Conservation (phyloP, 768 basidiomycete genomes). For the Gyrodon lividus region DNA sequence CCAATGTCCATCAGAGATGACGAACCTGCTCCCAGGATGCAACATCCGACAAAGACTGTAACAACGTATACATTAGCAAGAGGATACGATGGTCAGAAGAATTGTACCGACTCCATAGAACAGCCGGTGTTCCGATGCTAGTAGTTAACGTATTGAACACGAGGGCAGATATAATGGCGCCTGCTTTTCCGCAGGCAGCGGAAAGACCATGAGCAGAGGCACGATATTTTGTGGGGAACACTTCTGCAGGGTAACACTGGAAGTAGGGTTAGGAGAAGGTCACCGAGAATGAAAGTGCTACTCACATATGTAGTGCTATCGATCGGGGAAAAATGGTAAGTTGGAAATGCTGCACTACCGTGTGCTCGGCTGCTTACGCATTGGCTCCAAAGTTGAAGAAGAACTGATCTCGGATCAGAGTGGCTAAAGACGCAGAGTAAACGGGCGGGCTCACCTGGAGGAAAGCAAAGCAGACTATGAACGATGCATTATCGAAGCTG, state of each 20-base stretch:
- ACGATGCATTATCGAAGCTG: slow-evolving; percentile 51
- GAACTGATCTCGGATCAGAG: slow-evolving; percentile 41
- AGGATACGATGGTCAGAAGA: not conserved
- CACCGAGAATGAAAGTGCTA: slow-evolving; percentile 8
- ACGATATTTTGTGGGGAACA: slow-evolving; percentile 76
- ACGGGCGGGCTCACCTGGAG: slow-evolving; percentile 45
- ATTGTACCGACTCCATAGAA: slow-evolving; percentile 66
- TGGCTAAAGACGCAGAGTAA: not conserved
- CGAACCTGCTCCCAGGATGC: slow-evolving; percentile 52
- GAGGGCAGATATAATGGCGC: slow-evolving; percentile 75
- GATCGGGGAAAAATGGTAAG: slow-evolving; percentile 2
- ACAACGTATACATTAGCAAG: not conserved
- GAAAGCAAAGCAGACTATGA: slow-evolving; percentile 72
- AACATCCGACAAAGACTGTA: slow-evolving; percentile 67
- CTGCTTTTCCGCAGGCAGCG: slow-evolving; percentile 71
- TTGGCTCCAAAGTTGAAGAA: slow-evolving; percentile 86
- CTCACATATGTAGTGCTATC: slow-evolving; percentile 52
- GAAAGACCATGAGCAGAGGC: slow-evolving; percentile 74
- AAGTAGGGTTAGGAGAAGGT: not conserved
- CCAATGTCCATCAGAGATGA: not conserved
- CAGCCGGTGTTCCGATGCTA: slow-evolving; percentile 59
- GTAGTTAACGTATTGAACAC: slow-evolving; percentile 65
- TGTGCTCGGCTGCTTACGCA: slow-evolving; percentile 37
- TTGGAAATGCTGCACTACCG: not conserved
- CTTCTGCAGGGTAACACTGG: slow-evolving; percentile 72